Base-by-base conservation (phyloP, 441 rosid genomes). In the Gossypium gossypioides region DNA sequence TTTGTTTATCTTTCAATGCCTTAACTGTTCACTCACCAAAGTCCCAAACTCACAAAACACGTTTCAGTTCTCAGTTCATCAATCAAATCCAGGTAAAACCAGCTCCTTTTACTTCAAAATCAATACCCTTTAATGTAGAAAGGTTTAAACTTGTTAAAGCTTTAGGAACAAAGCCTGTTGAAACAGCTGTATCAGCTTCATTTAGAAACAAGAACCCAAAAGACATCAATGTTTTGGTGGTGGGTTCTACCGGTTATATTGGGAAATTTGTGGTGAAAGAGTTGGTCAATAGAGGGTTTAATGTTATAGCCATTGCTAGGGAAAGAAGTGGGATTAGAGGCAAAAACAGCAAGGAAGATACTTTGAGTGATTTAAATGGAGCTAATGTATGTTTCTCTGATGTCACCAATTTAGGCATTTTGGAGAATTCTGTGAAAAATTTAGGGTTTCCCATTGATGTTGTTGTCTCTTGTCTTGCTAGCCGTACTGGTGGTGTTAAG, bases 171-270 rank as follows among this genome's bases (percentile, higher is more conserved):
- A 71, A 75, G 9, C 61, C 71, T 52, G 75, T 71, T 74, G 86
- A 84, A 44, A 42, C 74, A 3, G 61, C 74, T 18, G 55, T 77
- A 27, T 64, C 77, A 10, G 68, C 86, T 74, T 78, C 87, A 3
- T 89, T 89, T 63, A 84, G 96, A 79, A 79, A 57, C 84, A 93
- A 86, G 74, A 77, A 29, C 66, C 83, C 92, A 0, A 71, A 77
- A 32, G 96, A 89, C 54, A 76, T 91, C 46, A 93, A 91, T 77
- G 70, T 93, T 66, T 72, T 91, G 66, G 89, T 89, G 2, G 92
- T 84, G 81, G 98, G 97, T 76, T 91, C 97, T 16, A 93, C 97
- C 34, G 98, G 97, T 46, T 93, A 93, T 74, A 88, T 91, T 12
- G 97, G 97, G 3, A 91, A 86, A 65, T 90, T 93, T 81, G 97